Percentiles rank a stretch among this genome's conserved stretches.
phyloP scores from a whole-genome alignment of 129 eudicot species.

The Artemisia argyi region DNA sequence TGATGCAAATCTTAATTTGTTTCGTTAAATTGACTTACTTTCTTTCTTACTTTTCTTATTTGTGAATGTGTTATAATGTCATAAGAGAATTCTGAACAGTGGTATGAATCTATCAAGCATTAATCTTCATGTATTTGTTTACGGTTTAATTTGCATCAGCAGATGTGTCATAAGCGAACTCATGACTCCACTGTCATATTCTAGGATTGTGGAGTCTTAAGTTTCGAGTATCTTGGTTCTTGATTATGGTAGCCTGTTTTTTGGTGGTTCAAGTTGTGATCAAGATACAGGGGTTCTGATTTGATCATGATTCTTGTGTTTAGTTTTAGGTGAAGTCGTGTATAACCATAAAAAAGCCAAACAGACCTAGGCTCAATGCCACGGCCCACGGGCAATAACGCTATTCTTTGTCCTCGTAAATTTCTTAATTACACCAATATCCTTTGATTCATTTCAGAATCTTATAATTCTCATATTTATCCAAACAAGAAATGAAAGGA shows the following conservation, averaged over 20 bases:
- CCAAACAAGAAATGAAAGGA: too few relatives aligned
- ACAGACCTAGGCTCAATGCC: too few relatives aligned
- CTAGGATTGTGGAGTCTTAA: too few relatives aligned
- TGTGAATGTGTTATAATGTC: slow-evolving; percentile 22
- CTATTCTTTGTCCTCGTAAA: too few relatives aligned
- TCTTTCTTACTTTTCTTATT: neutral
- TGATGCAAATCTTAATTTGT: slow-evolving; percentile 22
- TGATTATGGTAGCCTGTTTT: neutral
- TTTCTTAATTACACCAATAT: too few relatives aligned
- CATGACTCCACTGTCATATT: neutral
- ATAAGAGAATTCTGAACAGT: slow-evolving; percentile 18
- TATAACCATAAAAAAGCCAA: too few relatives aligned
- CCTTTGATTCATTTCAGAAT: too few relatives aligned
- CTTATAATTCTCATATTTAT: too few relatives aligned
- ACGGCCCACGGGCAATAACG: too few relatives aligned
- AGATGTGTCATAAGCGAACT: neutral
- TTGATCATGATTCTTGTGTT: too few relatives aligned
- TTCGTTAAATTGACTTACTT: neutral
- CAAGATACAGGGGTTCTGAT: too few relatives aligned
- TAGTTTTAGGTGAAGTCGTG: too few relatives aligned
- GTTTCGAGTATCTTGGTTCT: neutral
- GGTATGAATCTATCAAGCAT: slow-evolving; percentile 1
- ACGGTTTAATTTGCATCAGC: neutral
- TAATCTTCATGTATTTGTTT: neutral
- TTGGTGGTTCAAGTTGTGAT: neutral